phyloP scores from a whole-genome alignment of 208 protist species.

The Wallacemonas sp. region DNA sequence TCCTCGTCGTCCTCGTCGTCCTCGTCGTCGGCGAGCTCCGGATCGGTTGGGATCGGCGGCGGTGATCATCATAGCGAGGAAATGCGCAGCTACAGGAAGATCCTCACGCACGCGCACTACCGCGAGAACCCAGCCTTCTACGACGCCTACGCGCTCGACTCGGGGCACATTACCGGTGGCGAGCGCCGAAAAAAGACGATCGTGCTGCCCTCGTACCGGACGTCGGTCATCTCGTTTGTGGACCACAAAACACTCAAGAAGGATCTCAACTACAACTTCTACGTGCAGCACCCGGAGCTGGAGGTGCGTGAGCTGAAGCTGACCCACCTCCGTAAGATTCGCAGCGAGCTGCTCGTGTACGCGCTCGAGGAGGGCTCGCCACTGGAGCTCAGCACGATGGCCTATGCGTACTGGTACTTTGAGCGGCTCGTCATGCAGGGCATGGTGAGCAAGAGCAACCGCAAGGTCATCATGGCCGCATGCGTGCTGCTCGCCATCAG shows the following conservation, averaged over 20 bases:
- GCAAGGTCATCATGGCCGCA: conserved; percentile 64
- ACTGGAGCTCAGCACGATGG: conserved; percentile 70
- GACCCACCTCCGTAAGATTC: conserved; percentile 76
- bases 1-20: conserved; percentile 17
- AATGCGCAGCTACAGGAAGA: conserved; percentile 76
- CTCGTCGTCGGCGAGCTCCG: conserved; percentile 17
- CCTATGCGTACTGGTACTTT: conserved; percentile 90
- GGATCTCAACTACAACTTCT: conserved; percentile 86
- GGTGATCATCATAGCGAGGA: conserved; percentile 30
- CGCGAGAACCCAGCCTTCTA: conserved; percentile 65
- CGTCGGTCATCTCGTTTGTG: conserved; percentile 83
- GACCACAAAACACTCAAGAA: conserved; percentile 86
- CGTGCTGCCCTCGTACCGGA: conserved; percentile 69
- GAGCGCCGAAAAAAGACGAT: conserved; percentile 85
- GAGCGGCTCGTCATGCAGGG: conserved; percentile 76
- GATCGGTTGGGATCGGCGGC: conserved; percentile 5
- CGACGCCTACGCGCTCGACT: conserved; percentile 80
- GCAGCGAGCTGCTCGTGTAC: conserved; percentile 70
- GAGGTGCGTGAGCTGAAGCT: conserved; percentile 85
- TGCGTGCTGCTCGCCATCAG: conserved; percentile 82
- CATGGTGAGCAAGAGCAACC: conserved; percentile 82
- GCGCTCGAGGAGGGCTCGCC: conserved; percentile 66
- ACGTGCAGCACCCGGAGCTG: conserved; percentile 82
- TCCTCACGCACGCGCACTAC: conserved; percentile 50
- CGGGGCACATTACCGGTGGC: conserved; percentile 82